Conservation (phyloP, 2,329 filamentous ascomycete species). For the Pyrenochaeta sp. region DNA sequence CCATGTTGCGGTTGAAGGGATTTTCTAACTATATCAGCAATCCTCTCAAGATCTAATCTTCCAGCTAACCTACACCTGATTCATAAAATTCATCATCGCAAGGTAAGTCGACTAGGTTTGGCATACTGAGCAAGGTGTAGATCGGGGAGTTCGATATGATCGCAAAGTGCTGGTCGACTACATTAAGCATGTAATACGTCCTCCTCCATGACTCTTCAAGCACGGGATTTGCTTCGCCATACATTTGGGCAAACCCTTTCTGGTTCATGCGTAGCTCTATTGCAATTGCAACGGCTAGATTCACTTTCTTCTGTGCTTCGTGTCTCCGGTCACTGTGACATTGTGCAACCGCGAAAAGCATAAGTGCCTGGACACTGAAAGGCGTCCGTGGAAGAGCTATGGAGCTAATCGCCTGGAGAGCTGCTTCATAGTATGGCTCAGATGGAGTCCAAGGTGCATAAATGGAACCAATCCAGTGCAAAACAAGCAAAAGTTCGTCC, state of each 20-base stretch:
- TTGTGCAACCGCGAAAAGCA: conserved; percentile 78
- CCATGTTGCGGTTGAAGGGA: conserved; percentile 58
- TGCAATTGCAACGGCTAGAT: conserved; percentile 72
- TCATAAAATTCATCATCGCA: conserved; percentile 79
- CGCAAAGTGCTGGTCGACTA: conserved; percentile 81
- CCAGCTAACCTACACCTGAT: conserved; percentile 35
- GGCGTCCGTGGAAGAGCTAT: conserved; percentile 30
- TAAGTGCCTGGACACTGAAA: conserved; percentile 77
- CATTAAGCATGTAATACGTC: conserved; percentile 85
- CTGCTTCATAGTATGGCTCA: conserved; percentile 34
- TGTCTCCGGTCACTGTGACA: conserved; percentile 79
- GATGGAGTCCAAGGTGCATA: conserved; percentile 44
- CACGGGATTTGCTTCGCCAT: conserved; percentile 71
- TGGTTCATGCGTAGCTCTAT: conserved; percentile 81
- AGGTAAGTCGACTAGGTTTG: conserved; percentile 74
- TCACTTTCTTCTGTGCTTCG: conserved; percentile 71
- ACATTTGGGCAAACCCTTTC: conserved; percentile 68
- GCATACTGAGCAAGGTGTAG: conserved; percentile 70
- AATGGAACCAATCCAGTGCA: conserved; percentile 43
- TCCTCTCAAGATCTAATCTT: neutral
- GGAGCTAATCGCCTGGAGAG: conserved; percentile 28
- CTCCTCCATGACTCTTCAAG: conserved; percentile 84
- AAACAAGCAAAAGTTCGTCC: conserved; percentile 31
- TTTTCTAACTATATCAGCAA: conserved; percentile 29
- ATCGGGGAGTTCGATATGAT: conserved; percentile 77